Conservation (phyloP, 202 grass and related monocot species). For the Dendrocalamus latiflorus region DNA sequence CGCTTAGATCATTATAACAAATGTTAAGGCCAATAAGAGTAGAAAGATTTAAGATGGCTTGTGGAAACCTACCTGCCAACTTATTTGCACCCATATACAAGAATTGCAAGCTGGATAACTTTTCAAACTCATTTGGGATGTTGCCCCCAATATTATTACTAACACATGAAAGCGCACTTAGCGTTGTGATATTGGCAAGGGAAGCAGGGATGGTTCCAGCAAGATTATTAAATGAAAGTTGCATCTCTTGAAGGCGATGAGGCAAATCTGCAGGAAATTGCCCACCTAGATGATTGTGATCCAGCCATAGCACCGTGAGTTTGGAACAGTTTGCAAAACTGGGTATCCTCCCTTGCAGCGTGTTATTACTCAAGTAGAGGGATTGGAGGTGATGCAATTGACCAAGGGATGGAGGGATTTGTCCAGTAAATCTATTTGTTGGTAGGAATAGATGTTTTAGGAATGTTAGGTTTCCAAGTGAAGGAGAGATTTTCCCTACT, state of each 20-base stretch:
- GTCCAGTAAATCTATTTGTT: too few species aligned
- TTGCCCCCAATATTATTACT: neutral
- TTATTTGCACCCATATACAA: neutral
- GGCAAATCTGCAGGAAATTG: conserved; percentile 14
- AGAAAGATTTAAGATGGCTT: too few species aligned
- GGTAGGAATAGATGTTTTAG: too few species aligned
- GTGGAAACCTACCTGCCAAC: conserved; percentile 15
- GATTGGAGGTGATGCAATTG: too few species aligned
- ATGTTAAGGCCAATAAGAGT: too few species aligned
- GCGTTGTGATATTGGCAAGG: conserved; percentile 23
- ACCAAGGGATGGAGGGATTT: too few species aligned
- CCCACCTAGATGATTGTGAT: conserved; percentile 5
- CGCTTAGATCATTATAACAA: too few species aligned
- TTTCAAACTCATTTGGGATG: conserved; percentile 3
- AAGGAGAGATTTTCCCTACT: too few species aligned
- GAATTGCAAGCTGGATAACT: neutral
- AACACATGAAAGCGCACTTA: rapidly evolving
- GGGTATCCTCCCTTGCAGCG: too few species aligned
- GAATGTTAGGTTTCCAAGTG: too few species aligned
- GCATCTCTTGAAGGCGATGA: neutral
- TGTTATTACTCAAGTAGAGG: too few species aligned
- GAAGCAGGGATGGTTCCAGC: conserved; percentile 23
- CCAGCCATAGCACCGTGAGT: conserved; percentile 4
- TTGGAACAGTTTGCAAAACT: conserved; percentile 13
- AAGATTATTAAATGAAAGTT: conserved; percentile 1